Evolutionary conservation across 1,284 basidiomycete genomes (phyloP), one percentile per base, ranked within the genome.

Genomic region (Boletus sp.): DNA sequence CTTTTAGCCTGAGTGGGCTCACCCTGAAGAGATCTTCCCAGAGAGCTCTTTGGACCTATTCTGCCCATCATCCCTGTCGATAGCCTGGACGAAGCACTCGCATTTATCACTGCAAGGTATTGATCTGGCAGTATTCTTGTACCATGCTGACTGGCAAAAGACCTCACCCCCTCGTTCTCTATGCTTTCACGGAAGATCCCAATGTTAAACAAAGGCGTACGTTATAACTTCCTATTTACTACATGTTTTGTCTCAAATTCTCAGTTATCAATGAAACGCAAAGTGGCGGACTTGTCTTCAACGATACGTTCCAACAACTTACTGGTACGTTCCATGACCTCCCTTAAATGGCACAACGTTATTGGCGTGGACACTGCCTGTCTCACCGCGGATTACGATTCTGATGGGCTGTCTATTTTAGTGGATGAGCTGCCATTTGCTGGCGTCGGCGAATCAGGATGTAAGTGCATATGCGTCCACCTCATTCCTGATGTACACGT

Each of bases 1-100:
- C 38, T 4, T 25, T 35, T 11, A 38, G 23, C 35, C 21, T 9
- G 1, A 19, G 16, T 30, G 17, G 21, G 27, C 43, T 58, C 21
- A 65, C 13, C 5, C 21, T 19, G 21, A 43, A 21, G 14, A 31
- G n/a, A 47, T 27, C 6, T 46, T 14, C 14, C 13, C 63, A 85
- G 84, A 53, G 88, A 90, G 71, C 76, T 88, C 17, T 90, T 92
- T 70, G 90, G 88, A 0, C 89, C 90, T 1, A 72, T 91, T 25
- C 71, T 92, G 4, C 83, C 88, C 7, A 81, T 93, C 54, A 71
- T 91, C 6, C 78, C 87, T 3, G 80, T 90, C 13, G 81, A 83
- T 56, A 75, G 78, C 60, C 66, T 82, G 17, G 54, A 68, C 4
- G 66, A 74, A 43, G 74, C 70, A 1, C 23, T 75, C 25, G 68